These are phyloP conservation scores for Lumnitzera racemosa DNA, from an alignment of 345 rosid species.

Conservation along the genomic window DNA sequence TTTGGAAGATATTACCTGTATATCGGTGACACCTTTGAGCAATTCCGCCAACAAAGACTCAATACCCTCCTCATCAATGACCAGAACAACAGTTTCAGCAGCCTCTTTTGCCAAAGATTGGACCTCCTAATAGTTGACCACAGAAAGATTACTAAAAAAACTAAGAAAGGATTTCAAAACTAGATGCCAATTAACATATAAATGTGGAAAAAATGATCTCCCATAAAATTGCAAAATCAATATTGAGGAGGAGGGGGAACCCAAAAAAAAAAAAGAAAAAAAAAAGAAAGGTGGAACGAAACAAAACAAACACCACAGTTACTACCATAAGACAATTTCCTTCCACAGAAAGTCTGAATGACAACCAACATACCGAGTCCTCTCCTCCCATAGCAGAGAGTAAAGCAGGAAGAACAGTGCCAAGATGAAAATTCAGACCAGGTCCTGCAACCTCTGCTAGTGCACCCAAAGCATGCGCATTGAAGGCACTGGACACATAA, in stretches of 20 bases:
- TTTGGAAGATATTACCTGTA: conserved; percentile 37
- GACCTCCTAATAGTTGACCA: conserved; percentile 49
- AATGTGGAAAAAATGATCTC: not conserved
- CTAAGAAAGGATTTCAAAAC: conserved; percentile 1
- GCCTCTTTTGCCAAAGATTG: conserved; percentile 83
- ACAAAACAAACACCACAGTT: too few species aligned
- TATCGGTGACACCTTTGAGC: conserved; percentile 71
- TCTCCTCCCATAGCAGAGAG: conserved; percentile 79
- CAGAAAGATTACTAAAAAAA: conserved; percentile 3
- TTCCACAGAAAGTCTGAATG: not conserved
- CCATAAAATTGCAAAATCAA: not conserved
- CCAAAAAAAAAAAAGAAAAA: conserved; percentile 3
- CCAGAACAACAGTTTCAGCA: conserved; percentile 78
- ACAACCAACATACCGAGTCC: conserved; percentile 38
- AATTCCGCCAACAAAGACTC: conserved; percentile 81
- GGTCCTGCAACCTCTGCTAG: conserved; percentile 97
- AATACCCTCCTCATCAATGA: conserved; percentile 88
- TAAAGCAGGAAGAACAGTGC: conserved; percentile 86
- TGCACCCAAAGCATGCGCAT: conserved; percentile 97
- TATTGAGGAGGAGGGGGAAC: not conserved
- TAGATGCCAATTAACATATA: not conserved
- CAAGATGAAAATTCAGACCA: conserved; percentile 81
- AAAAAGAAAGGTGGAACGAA: not conserved
- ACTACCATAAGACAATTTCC: too few species aligned
- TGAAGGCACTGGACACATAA: conserved; percentile 61